These are phyloP conservation scores for Ophiostoma populinum DNA, from an alignment of 2,329 filamentous ascomycete species.

Conservation along the genomic window DNA sequence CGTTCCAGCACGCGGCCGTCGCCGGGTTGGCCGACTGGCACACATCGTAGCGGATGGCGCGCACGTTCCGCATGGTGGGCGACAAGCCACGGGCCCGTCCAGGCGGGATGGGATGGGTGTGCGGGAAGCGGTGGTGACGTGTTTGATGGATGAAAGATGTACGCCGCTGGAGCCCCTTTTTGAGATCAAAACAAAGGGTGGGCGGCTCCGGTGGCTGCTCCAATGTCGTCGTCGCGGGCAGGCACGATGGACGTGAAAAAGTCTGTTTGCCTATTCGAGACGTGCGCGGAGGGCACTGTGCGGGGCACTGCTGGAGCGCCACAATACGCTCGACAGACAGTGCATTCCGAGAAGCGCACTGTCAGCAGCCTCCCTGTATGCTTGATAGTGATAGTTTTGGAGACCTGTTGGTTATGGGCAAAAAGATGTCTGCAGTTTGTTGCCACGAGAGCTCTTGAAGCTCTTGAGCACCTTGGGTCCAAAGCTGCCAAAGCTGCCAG, in stretches of 20 bases:
- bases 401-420: too few relatives aligned
- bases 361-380: too few relatives aligned
- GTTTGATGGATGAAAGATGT: neutral
- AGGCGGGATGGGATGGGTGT: neutral
- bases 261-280: slow-evolving; percentile 7
- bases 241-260: slow-evolving; percentile 5
- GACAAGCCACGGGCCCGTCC: neutral
- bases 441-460: too few relatives aligned
- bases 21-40: slow-evolving; percentile 45
- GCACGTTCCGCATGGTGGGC: slow-evolving; percentile 65
- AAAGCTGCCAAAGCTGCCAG: too few relatives aligned
- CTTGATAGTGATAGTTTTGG: too few relatives aligned
- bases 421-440: too few relatives aligned
- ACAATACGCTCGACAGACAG: too few relatives aligned
- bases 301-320: slow-evolving; percentile 3
- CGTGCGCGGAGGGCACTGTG: slow-evolving; percentile 7
- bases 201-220: neutral
- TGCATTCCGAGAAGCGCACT: too few relatives aligned
- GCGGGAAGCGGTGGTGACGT: neutral
- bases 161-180: neutral
- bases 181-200: neutral
- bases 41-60: slow-evolving; percentile 53
- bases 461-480: too few relatives aligned
- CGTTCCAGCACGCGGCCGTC: slow-evolving; percentile 74
- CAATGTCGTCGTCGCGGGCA: slow-evolving; percentile 2